Evolutionary conservation across 129 eudicot species (phyloP).

Genomic region (Solidago caesia): DNA sequence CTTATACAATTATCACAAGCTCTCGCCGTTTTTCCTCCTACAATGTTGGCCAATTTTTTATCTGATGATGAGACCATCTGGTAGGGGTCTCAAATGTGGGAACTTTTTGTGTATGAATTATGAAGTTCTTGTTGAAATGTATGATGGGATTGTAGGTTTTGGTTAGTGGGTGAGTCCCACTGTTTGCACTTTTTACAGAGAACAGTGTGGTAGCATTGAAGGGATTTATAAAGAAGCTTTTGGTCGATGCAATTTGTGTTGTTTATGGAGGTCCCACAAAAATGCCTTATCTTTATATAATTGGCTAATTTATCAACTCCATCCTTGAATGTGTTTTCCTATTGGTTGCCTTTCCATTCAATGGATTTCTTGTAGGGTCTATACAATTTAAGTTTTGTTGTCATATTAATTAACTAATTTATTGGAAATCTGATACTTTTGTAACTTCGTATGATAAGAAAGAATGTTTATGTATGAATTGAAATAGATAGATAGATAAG

Average conservation of each 20-base stretch:
- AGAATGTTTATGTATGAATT: not conserved
- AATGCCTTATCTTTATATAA: slow-evolving; percentile 56
- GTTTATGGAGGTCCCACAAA: slow-evolving; percentile 32
- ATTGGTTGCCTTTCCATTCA: slow-evolving; percentile 55
- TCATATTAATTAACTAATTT: not conserved
- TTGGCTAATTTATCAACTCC: slow-evolving; percentile 38
- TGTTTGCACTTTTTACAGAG: slow-evolving; percentile 43
- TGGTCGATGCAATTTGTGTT: slow-evolving; percentile 29
- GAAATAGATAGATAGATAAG: too few relatives aligned
- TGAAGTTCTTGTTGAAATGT: slow-evolving; percentile 7
- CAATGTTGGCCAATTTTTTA: slow-evolving; percentile 52
- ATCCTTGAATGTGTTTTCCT: slow-evolving; percentile 42
- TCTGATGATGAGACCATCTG: slow-evolving; percentile 44
- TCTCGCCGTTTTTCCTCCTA: slow-evolving; percentile 73
- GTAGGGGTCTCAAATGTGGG: slow-evolving; percentile 22
- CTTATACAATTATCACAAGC: slow-evolving; percentile 75
- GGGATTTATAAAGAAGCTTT: slow-evolving; percentile 21
- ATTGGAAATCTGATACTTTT: not conserved
- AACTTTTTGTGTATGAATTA: slow-evolving; percentile 21
- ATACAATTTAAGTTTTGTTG: not conserved
- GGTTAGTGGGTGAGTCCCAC: slow-evolving; percentile 45
- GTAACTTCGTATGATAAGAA: not conserved
- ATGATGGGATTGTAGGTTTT: slow-evolving; percentile 31
- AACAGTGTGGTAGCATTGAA: slow-evolving; percentile 25
- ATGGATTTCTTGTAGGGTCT: slow-evolving; percentile 53